A percentile compares a stretch with the other conserved stretches of the same genome.
Conservation (phyloP, 2,329 filamentous ascomycete species). For the Penicillium digitatum region DNA sequence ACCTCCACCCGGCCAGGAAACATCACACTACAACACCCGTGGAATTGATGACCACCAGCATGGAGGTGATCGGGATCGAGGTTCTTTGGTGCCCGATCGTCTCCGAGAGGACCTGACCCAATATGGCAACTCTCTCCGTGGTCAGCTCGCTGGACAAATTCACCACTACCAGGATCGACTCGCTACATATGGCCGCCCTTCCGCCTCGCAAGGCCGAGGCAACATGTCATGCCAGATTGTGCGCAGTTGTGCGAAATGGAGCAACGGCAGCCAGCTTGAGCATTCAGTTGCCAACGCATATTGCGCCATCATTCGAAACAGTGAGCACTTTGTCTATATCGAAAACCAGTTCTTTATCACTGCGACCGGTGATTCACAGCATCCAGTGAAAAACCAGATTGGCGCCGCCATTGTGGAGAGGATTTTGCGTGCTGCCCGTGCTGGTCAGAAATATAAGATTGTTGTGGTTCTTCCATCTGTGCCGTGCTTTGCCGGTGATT, state of each 20-base stretch:
- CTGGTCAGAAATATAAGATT: conserved; percentile 81
- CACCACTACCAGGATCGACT: conserved; percentile 44
- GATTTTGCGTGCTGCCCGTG: conserved; percentile 72
- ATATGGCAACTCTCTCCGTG: conserved; percentile 39
- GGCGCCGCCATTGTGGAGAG: conserved; percentile 92
- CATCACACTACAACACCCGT: conserved; percentile 31
- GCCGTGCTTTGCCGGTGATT: conserved; percentile 88
- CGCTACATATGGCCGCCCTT: conserved; percentile 23
- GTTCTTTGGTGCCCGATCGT: conserved; percentile 32
- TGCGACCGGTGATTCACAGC: conserved; percentile 79
- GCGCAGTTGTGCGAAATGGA: conserved; percentile 90
- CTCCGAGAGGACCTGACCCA: conserved; percentile 38
- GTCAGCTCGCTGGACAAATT: conserved; percentile 41
- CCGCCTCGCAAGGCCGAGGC: conserved; percentile 24
- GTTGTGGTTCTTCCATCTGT: conserved; percentile 88
- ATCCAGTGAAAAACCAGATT: conserved; percentile 82
- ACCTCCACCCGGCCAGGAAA: conserved; percentile 38
- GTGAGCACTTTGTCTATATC: conserved; percentile 91
- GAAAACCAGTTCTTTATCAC: conserved; percentile 99
- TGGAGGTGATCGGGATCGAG: conserved; percentile 35
- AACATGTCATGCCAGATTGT: conserved; percentile 49
- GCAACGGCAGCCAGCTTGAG: conserved; percentile 77
- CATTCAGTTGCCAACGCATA: conserved; percentile 88
- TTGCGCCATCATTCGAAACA: conserved; percentile 75
- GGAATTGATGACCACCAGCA: conserved; percentile 35